phyloP scores from a whole-genome alignment of 2,329 filamentous ascomycete species.

The Passalora sequoiae region DNA sequence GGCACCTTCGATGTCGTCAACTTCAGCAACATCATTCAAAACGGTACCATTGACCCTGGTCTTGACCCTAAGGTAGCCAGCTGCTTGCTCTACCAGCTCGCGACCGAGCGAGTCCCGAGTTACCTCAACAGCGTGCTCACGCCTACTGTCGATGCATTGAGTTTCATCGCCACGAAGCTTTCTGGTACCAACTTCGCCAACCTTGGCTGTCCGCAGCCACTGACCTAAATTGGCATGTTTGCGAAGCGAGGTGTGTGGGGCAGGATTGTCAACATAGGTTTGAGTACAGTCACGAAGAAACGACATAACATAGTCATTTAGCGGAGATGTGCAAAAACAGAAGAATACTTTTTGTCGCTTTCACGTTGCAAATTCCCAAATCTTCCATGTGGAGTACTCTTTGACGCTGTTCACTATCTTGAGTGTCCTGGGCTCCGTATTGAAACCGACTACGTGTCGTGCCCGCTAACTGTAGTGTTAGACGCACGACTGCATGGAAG shows the following conservation, averaged over 20 bases:
- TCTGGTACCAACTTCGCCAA: conserved; percentile 28
- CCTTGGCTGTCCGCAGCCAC: conserved; percentile 34
- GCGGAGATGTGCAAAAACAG: not conserved
- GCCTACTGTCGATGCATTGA: conserved; percentile 34
- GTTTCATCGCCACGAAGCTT: conserved; percentile 32
- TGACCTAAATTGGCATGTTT: not conserved
- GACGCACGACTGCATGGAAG: too few species aligned
- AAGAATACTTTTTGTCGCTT: too few species aligned
- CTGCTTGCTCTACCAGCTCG: conserved; percentile 43
- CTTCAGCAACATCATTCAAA: conserved; percentile 27
- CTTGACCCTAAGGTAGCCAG: conserved; percentile 30
- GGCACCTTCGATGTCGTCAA: conserved; percentile 12
- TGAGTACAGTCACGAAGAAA: too few species aligned
- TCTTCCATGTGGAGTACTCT: too few species aligned
- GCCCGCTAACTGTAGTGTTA: too few species aligned
- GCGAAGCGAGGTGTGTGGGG: too few species aligned
- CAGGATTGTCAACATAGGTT: too few species aligned
- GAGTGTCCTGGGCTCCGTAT: too few species aligned
- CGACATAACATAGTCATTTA: not conserved
- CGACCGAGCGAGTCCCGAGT: conserved; percentile 36
- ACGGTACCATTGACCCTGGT: conserved; percentile 35
- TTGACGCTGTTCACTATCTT: too few species aligned
- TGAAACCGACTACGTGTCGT: too few species aligned
- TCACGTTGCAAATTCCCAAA: too few species aligned
- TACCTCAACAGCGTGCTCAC: conserved; percentile 36